Percentiles rank a stretch among this genome's conserved stretches.
These are phyloP conservation scores for Herpotrichia juniperi DNA, from an alignment of 2,329 filamentous ascomycete genomes.

Conservation along the genomic window DNA sequence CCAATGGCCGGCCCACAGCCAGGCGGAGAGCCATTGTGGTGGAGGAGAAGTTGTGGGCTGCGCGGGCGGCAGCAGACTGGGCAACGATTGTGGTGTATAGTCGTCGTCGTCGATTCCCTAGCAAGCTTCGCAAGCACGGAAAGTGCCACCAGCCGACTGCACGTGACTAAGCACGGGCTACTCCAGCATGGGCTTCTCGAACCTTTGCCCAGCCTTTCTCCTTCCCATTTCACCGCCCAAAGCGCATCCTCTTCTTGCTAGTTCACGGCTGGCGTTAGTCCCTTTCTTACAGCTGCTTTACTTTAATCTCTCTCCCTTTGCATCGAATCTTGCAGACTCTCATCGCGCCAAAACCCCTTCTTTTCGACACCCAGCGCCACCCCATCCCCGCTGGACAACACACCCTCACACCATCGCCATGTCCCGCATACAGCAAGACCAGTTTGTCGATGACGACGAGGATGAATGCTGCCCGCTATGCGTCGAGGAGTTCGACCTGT, in stretches of 20 bases:
- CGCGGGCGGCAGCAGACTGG: conserved; percentile 30
- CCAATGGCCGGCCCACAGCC: conserved; percentile 47
- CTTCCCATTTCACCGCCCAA: conserved; percentile 15
- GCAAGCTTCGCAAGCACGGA: background rate
- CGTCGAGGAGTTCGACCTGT: conserved; percentile 98
- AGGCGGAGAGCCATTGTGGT: conserved; percentile 50
- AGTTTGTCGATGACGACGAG: conserved; percentile 61
- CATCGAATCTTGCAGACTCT: conserved; percentile 4
- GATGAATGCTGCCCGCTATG: conserved; percentile 81
- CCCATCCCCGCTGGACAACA: conserved; percentile 22
- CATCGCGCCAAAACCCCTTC: conserved; percentile 12
- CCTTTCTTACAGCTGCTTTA: conserved; percentile 22
- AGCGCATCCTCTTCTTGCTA: conserved; percentile 29
- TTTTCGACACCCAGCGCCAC: conserved; percentile 32
- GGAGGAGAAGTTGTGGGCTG: conserved; percentile 21
- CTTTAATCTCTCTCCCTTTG: conserved; percentile 14
- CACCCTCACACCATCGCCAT: conserved; percentile 40
- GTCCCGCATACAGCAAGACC: conserved; percentile 57
- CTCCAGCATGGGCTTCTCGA: conserved; percentile 3
- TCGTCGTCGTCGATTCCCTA: conserved; percentile 25
- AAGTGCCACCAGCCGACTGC: background rate
- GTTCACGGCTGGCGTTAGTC: conserved; percentile 41
- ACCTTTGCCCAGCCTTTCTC: conserved; percentile 16
- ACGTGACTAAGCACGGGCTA: conserved; percentile 2
- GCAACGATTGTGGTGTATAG: conserved; percentile 15